Percentiles rank a stretch among this genome's conserved stretches.
Conservation (phyloP, 352 stramenopile species). For the Phytophthora ohioensis region DNA sequence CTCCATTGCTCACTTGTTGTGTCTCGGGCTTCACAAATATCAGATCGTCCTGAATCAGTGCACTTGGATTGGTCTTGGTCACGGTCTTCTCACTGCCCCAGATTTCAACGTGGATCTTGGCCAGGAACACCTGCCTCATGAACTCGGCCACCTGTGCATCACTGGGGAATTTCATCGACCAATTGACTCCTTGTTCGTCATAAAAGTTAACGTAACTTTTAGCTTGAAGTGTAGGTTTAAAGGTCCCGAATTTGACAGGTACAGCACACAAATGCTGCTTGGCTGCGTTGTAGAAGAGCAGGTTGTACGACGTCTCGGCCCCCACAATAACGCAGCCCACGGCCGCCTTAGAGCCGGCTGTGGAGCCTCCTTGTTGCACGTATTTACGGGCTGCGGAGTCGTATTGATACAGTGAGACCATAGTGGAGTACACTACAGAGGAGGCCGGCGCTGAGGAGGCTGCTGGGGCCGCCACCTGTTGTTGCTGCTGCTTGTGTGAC, state of each 20-base stretch:
- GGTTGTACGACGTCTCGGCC: constrained; percentile 66
- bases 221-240: constrained; percentile 75
- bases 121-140: constrained; percentile 73
- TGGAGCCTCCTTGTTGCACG: constrained; percentile 55
- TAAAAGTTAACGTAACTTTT: constrained; percentile 90
- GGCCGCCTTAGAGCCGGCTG: constrained; percentile 39
- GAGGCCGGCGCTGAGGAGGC: constrained; percentile 36
- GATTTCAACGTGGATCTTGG: constrained; percentile 85
- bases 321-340: constrained; percentile 83
- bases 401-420: constrained; percentile 82
- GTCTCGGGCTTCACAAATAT: constrained; percentile 50
- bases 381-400: constrained; percentile 66
- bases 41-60: constrained; percentile 64
- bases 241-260: constrained; percentile 56
- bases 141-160: constrained; percentile 73
- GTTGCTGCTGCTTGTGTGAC: constrained; percentile 39
- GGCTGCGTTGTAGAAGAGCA: constrained; percentile 79
- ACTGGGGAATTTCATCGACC: constrained; percentile 77
- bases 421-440: constrained; percentile 71
- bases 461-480: constrained; percentile 19
- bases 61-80: constrained; percentile 54
- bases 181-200: constrained; percentile 74
- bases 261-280: constrained; percentile 75
- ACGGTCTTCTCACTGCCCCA: constrained; percentile 71
- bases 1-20: constrained; percentile 50